Evolutionary conservation across 2,329 filamentous ascomycete genomes (phyloP).

Genomic region (Aphanocladium album): DNA sequence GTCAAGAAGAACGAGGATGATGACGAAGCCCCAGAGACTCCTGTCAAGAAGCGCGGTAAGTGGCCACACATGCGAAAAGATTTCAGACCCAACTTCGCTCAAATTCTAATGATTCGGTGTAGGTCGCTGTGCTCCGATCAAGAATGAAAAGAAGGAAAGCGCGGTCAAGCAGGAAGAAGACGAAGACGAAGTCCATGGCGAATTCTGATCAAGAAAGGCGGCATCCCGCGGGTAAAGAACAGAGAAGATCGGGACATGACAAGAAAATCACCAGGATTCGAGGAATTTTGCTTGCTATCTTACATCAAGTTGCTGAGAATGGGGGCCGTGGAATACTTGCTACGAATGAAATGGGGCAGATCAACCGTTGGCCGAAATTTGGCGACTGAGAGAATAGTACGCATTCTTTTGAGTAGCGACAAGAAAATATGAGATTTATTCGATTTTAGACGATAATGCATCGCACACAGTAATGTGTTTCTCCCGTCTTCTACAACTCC

Average conservation of each 20-base stretch:
- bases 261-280: no score
- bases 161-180: background rate
- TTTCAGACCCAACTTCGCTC: rapidly evolving
- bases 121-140: background rate
- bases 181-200: background rate
- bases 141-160: background rate
- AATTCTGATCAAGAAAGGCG: background rate
- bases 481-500: background rate
- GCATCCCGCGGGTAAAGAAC: background rate
- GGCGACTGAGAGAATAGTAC: background rate
- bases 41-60: constrained; percentile 11
- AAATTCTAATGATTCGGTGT: background rate
- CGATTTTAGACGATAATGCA: background rate
- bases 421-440: background rate
- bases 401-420: background rate
- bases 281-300: background rate
- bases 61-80: background rate
- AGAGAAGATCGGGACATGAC: background rate
- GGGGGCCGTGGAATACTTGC: background rate
- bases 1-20: constrained; percentile 14
- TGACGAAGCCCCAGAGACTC: background rate
- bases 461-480: background rate
- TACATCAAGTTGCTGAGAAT: background rate
- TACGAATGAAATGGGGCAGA: background rate
- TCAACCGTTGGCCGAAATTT: background rate